Evolutionary conservation across 2,329 filamentous ascomycete species (phyloP).

Genomic region (Trichoderma breve): DNA sequence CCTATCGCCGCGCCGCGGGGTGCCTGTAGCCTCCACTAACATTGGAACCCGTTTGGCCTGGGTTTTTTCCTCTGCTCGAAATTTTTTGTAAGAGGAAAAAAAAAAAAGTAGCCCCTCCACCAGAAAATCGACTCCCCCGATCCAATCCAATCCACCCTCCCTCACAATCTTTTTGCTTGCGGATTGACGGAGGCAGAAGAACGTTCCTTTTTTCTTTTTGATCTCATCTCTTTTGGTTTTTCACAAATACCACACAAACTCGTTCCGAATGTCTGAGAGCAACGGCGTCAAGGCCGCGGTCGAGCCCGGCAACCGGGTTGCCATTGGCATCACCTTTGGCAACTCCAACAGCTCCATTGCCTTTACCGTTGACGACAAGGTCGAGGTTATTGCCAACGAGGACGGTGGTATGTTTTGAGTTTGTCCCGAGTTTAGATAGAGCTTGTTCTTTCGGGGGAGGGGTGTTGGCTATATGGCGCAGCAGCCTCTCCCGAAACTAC

Average conservation of each 20-base stretch:
- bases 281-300: constrained; percentile 43
- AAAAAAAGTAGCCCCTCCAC: constrained; percentile 14
- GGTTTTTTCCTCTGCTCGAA: neutral
- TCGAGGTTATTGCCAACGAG: constrained; percentile 98
- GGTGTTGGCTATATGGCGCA: neutral
- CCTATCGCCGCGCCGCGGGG: constrained; percentile 1
- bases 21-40: neutral
- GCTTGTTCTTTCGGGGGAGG: neutral
- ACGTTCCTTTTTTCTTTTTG: neutral
- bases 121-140: neutral
- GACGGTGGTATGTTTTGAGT: constrained; percentile 72
- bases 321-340: constrained; percentile 96
- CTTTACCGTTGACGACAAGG: constrained; percentile 87
- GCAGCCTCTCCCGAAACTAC: neutral
- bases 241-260: neutral
- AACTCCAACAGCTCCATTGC: constrained; percentile 99
- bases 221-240: neutral
- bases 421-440: neutral
- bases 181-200: neutral
- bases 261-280: constrained; percentile 47
- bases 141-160: neutral
- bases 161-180: constrained; percentile 2
- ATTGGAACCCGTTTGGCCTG: neutral
- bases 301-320: constrained; percentile 60
- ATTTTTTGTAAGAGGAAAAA: constrained; percentile 14